Evolutionary conservation across 2,329 filamentous ascomycete genomes (phyloP).

Genomic region (Neonectria hederae): DNA sequence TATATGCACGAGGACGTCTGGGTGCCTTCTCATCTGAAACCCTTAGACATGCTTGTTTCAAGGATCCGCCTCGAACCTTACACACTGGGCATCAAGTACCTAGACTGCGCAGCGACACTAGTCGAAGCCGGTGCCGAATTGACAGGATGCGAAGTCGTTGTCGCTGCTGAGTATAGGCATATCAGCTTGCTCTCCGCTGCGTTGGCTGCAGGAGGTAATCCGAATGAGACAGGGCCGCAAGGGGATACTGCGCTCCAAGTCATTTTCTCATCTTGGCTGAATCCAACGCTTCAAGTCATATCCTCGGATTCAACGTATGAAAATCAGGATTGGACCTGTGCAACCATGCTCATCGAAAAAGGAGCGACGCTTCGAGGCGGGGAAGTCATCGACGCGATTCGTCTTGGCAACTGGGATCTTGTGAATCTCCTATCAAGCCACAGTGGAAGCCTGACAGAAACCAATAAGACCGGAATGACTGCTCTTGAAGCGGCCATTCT

Average conservation of each 20-base stretch:
- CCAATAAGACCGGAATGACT: not conserved
- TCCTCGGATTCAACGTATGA: not conserved
- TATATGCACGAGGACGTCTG: too few species aligned
- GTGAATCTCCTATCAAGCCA: not conserved
- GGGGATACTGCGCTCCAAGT: not conserved
- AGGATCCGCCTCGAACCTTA: too few species aligned
- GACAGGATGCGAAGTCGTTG: not conserved
- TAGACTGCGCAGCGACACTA: not conserved
- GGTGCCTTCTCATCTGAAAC: not conserved
- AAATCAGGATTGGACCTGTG: not conserved
- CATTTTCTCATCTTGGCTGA: not conserved
- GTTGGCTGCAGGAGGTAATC: not conserved
- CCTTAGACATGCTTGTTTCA: not conserved
- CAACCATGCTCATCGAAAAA: not conserved
- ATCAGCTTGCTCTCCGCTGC: not conserved
- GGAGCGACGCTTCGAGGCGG: constrained; percentile 1
- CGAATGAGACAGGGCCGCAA: not conserved
- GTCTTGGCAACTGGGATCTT: not conserved
- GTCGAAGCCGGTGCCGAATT: not conserved
- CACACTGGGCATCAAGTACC: not conserved
- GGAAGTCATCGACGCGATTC: not conserved
- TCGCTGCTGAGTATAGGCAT: not conserved
- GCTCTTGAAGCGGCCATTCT: not conserved
- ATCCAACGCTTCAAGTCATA: not conserved
- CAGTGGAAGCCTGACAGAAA: not conserved